Base-by-base conservation (phyloP, 2,329 filamentous ascomycete genomes). In the Arthrobotrys entomopaga region DNA sequence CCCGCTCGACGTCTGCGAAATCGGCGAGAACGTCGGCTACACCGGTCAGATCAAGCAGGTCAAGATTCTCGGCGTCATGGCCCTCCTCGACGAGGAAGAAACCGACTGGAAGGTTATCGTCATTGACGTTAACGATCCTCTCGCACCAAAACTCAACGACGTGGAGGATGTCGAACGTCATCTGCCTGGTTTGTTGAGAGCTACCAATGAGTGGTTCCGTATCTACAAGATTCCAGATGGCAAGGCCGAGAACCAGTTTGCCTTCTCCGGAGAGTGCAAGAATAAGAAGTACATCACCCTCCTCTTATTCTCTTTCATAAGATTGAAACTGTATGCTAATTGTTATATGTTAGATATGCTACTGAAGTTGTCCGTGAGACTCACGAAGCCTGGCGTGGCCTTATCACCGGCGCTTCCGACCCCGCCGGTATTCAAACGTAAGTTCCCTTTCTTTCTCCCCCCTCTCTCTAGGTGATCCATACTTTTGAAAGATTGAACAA, bases 221-320 rank as follows among this genome's bases (percentile, higher is more conserved):
- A 99, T 99, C 89, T 99, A 99, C 91, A 99, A 99, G 88, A 99
- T 99, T 85, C 95, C 95, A 82, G 95, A 99, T 82, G 95, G 95
- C 87, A 99, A 99, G 93, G 93, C 94, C 80, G 95, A 99, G 91
- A 99, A 99, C 89, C 95, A 98, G 86, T 99, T 99, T 82, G 95
- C 95, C 81, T 99, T 99, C 87, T 97, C 93, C 74, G 95, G 95
- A 86, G 95, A 99, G 87, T 98, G 94, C 91, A 99, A 99, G 91
- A 99, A 99, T 90, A 96, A 93, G 89, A 92, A 91, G 91, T 93
- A 79, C 78, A 87, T 15, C 13, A 29, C 29, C 6, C 2, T 22
- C 16, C 8, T 20, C 15, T 56, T 1, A 19, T 43, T n/a, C 7
- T 43, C 10, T 40, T 40, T 3, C 16, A 16, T 24, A 20, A n/a